phyloP scores from a whole-genome alignment of 805 yeast species.

The Hyphopichia homilentoma region DNA sequence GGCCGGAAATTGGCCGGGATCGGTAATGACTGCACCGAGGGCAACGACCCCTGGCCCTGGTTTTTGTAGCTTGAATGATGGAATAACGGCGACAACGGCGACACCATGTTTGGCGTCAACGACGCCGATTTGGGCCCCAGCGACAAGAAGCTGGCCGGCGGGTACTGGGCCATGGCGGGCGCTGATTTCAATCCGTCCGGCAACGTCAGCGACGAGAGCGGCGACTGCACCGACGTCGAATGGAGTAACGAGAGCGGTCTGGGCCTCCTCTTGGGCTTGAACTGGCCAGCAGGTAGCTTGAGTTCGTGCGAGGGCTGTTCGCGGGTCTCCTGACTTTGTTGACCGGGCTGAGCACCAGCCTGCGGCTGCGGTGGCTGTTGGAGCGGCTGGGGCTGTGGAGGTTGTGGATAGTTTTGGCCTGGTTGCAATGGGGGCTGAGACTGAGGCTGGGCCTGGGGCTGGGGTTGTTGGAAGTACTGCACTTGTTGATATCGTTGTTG shows the following conservation, averaged over 20 bases:
- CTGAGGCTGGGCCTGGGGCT: constrained; percentile 1
- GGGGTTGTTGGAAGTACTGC: neutral
- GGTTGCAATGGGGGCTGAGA: constrained; percentile 4
- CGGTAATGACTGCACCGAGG: constrained; percentile 8
- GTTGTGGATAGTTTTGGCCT: no score
- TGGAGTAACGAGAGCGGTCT: constrained; percentile 35
- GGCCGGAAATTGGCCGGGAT: constrained; percentile 7
- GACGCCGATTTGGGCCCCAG: constrained; percentile 16
- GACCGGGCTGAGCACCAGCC: no score
- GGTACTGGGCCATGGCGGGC: constrained; percentile 4
- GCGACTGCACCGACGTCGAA: constrained; percentile 21
- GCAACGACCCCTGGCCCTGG: constrained; percentile 5
- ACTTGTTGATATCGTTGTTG: neutral
- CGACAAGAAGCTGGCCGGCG: constrained; percentile 7
- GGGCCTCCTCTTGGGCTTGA: constrained; percentile 39
- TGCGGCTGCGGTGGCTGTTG: no score
- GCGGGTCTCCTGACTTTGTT: no score
- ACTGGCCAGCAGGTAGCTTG: constrained; percentile 20
- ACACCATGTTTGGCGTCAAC: constrained; percentile 27
- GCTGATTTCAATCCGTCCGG: constrained; percentile 6
- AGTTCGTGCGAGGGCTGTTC: no score
- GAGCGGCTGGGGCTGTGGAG: no score
- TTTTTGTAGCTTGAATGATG: constrained; percentile 21
- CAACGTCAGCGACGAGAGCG: constrained; percentile 3
- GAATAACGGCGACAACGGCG: constrained; percentile 39